These are phyloP conservation scores for Tylopilus vinaceipallidus DNA, from an alignment of 768 basidiomycete genomes.

Conservation along the genomic window DNA sequence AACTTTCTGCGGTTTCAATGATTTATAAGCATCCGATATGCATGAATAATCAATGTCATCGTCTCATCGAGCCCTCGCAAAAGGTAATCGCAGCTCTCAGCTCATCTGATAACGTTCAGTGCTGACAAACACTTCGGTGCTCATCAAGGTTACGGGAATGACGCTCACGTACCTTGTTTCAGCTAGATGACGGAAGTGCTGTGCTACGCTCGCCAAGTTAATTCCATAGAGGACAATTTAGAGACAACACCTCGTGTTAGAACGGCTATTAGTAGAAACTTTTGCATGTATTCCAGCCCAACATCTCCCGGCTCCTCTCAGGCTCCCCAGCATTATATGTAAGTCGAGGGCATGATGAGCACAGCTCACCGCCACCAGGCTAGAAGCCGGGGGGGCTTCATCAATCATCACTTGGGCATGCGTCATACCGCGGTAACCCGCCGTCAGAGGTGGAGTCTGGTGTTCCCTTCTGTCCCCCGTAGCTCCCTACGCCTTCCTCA, in stretches of 20 bases:
- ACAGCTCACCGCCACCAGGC: neutral
- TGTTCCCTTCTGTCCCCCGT: neutral
- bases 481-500: neutral
- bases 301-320: neutral
- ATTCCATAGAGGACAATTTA: neutral
- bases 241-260: neutral
- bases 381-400: neutral
- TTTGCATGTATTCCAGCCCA: neutral
- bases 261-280: neutral
- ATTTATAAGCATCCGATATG: too few relatives aligned
- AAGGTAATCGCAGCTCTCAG: neutral
- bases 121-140: slow-evolving; percentile 10
- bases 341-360: neutral
- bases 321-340: neutral
- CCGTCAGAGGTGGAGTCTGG: neutral
- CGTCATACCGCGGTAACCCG: neutral
- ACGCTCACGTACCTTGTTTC: slow-evolving; percentile 5
- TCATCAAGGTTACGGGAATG: slow-evolving; percentile 6
- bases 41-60: neutral
- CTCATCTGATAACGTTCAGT: slow-evolving; percentile 15
- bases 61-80: neutral
- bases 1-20: too few relatives aligned
- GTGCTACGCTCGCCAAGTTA: neutral
- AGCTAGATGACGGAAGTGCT: neutral
- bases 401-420: neutral